Conservation (phyloP, 2,329 filamentous ascomycete species). For the Colletotrichum sublineola region DNA sequence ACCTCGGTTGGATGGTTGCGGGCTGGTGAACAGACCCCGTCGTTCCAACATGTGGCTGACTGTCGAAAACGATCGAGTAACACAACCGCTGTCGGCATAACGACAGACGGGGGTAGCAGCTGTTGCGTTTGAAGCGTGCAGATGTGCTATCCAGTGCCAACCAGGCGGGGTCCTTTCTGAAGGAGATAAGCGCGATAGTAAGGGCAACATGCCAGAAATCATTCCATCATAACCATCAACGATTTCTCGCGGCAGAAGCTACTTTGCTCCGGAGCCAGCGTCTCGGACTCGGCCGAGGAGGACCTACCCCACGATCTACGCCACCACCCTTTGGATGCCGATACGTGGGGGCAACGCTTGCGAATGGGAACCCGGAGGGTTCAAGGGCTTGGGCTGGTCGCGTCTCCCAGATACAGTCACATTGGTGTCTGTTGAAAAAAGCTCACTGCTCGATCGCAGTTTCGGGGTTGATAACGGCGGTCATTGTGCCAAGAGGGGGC, state of each 20-base stretch:
- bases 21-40: constrained; percentile 6
- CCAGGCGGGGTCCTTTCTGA: constrained; percentile 64
- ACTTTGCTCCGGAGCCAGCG: constrained; percentile 71
- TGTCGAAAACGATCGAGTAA: constrained; percentile 38
- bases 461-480: constrained; percentile 43
- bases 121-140: neutral
- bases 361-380: constrained; percentile 25
- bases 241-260: constrained; percentile 53
- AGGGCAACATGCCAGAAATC: constrained; percentile 55
- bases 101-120: constrained; percentile 31
- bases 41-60: constrained; percentile 22
- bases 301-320: constrained; percentile 49
- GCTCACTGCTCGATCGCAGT: constrained; percentile 52
- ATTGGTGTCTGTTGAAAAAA: constrained; percentile 50
- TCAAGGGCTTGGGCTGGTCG: constrained; percentile 62
- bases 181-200: constrained; percentile 72
- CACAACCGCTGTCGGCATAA: constrained; percentile 41
- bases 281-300: constrained; percentile 69
- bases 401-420: constrained; percentile 57
- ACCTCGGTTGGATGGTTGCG: neutral
- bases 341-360: constrained; percentile 45
- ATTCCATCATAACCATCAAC: constrained; percentile 26
- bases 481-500: constrained; percentile 48
- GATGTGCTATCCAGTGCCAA: constrained; percentile 45
- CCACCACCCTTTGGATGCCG: constrained; percentile 47